These are phyloP conservation scores for Brassica hybrid DNA, from an alignment of 441 rosid genomes.

Conservation along the genomic window DNA sequence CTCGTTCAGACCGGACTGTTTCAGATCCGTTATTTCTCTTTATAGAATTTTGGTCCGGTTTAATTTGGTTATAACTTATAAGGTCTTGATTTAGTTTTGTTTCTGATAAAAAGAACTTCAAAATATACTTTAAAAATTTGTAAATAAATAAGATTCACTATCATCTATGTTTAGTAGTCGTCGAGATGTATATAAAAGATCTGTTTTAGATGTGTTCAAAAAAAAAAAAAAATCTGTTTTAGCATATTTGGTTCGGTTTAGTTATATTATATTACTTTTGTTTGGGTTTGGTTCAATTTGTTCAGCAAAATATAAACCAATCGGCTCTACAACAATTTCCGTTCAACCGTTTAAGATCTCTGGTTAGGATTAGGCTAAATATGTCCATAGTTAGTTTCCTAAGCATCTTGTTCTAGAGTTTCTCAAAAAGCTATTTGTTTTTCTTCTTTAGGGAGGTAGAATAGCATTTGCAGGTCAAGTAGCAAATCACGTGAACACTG, in stretches of 20 bases:
- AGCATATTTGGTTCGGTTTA: no score
- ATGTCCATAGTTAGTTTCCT: neutral
- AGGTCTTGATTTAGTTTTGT: neutral
- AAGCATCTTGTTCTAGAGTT: neutral
- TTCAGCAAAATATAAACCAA: neutral
- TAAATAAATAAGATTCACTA: neutral
- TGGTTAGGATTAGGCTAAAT: neutral
- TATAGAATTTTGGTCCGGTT: neutral
- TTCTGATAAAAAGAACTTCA: neutral
- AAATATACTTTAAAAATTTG: neutral
- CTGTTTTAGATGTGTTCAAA: no score
- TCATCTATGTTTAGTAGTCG: neutral
- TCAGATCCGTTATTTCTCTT: neutral
- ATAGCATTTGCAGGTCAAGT: conserved; percentile 82
- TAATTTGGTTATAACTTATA: neutral
- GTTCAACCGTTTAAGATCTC: neutral
- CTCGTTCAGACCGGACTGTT: neutral
- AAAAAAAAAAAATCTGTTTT: no score
- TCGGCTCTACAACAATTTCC: neutral
- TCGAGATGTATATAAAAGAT: neutral
- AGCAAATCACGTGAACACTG: conserved; percentile 64
- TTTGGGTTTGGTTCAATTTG: neutral
- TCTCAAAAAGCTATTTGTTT: neutral
- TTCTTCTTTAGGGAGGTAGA: conserved; percentile 60
- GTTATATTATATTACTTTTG: neutral